A percentile compares a stretch with the other conserved stretches of the same genome.
phyloP scores from a whole-genome alignment of 2,329 filamentous ascomycete species.

The Fusarium buxicola region DNA sequence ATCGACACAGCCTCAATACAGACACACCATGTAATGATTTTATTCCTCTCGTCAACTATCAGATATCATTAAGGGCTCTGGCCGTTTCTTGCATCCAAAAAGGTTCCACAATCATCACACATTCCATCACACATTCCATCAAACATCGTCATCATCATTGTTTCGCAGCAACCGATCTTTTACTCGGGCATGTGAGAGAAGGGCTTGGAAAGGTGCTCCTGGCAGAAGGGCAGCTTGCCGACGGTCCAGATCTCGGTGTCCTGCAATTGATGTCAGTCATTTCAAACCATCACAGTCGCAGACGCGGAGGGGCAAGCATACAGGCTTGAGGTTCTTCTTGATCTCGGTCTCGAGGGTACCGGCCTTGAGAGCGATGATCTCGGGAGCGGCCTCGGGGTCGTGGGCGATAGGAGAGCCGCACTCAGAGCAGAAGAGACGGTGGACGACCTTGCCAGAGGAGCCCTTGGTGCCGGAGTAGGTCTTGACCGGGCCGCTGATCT shows the following conservation, averaged over 20 bases:
- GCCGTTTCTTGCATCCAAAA: not conserved
- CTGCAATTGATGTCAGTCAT: conserved; percentile 49
- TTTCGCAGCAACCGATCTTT: conserved; percentile 12
- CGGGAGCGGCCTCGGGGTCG: conserved; percentile 76
- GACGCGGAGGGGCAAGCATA: conserved; percentile 49
- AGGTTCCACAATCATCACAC: not conserved
- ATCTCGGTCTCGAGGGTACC: conserved; percentile 72
- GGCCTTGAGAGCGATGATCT: conserved; percentile 76
- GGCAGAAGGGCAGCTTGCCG: conserved; percentile 76
- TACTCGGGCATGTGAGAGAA: conserved; percentile 74
- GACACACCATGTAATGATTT: not conserved
- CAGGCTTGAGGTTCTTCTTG: conserved; percentile 76
- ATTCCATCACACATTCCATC: conserved; percentile 7
- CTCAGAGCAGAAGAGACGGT: conserved; percentile 76
- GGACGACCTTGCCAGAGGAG: conserved; percentile 70
- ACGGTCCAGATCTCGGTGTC: conserved; percentile 78
- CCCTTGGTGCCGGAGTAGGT: conserved; percentile 68
- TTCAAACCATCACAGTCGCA: not conserved
- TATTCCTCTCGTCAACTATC: not conserved
- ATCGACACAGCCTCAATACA: no score
- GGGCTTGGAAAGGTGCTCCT: conserved; percentile 71
- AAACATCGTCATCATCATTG: conserved; percentile 16
- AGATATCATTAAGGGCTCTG: conserved; percentile 3
- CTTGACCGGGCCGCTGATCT: conserved; percentile 72
- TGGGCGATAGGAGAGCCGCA: conserved; percentile 78